Percentiles rank a stretch among this genome's conserved stretches.
Evolutionary conservation across 306 rosid genomes (phyloP).

Genomic region (Dalbergia cochinchinensis): DNA sequence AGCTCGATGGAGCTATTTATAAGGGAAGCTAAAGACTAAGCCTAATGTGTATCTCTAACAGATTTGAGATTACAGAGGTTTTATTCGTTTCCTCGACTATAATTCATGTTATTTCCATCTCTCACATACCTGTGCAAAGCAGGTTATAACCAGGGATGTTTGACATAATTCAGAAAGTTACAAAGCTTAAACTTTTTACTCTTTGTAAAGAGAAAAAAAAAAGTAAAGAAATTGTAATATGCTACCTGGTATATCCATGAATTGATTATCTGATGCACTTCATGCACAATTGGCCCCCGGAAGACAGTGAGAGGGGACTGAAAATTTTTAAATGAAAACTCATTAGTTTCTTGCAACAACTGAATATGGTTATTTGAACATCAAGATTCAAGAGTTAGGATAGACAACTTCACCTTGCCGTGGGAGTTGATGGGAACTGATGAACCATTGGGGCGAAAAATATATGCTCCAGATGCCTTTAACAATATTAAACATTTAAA

Average conservation of each 20-base stretch:
- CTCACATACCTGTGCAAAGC: conserved; percentile 6
- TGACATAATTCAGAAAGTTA: neutral
- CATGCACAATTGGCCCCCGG: conserved; percentile 63
- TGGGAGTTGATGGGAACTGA: conserved; percentile 46
- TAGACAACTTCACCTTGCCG: conserved; percentile 46
- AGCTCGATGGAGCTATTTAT: conserved; percentile 10
- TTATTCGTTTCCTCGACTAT: neutral
- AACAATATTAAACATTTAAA: conserved; percentile 36
- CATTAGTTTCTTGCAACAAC: conserved; percentile 31
- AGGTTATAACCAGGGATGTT: neutral
- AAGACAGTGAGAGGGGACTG: conserved; percentile 57
- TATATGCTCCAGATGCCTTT: conserved; percentile 68
- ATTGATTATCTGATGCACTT: conserved; percentile 62
- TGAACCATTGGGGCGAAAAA: conserved; percentile 66
- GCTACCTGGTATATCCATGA: conserved; percentile 71
- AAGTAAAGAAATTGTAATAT: neutral
- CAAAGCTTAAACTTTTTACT: neutral
- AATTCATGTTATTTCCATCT: neutral
- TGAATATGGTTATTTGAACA: conserved; percentile 13
- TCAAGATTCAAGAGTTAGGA: neutral
- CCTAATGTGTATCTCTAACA: neutral
- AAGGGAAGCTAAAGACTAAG: conserved; percentile 13
- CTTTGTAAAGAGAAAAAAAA: neutral
- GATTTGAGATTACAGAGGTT: conserved; percentile 6
- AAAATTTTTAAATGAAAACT: conserved; percentile 18